Percentiles rank a stretch among this genome's conserved stretches.
Evolutionary conservation across 352 stramenopile species (phyloP).

Genomic region (Phytopythium cucurbitacearum): DNA sequence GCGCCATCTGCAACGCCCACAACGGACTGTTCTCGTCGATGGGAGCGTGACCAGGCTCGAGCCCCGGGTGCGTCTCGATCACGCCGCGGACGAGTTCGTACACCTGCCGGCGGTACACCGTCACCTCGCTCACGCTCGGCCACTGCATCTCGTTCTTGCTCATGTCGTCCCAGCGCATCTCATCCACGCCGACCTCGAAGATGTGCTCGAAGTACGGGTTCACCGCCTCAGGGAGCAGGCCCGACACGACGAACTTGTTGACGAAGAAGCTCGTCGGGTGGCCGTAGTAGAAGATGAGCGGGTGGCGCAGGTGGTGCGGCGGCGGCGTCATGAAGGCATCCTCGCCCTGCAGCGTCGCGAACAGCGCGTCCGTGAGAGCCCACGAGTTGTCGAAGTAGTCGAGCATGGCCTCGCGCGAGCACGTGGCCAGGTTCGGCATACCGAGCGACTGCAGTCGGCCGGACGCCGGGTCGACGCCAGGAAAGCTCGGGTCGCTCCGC

Average conservation of each 20-base stretch:
- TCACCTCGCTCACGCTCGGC: constrained; percentile 88
- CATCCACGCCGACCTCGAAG: constrained; percentile 97
- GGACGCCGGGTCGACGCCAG: constrained; percentile 35
- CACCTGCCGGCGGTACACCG: constrained; percentile 90
- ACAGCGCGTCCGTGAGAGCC: constrained; percentile 92
- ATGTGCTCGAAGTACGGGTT: constrained; percentile 94
- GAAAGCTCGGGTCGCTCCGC: constrained; percentile 50
- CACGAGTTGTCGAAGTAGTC: constrained; percentile 96
- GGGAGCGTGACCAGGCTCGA: constrained; percentile 67
- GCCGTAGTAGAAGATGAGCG: constrained; percentile 98
- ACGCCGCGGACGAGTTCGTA: constrained; percentile 87
- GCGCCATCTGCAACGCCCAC: constrained; percentile 93
- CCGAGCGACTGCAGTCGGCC: constrained; percentile 47
- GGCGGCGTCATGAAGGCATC: constrained; percentile 89
- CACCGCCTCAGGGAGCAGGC: constrained; percentile 83
- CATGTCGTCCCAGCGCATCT: constrained; percentile 99
- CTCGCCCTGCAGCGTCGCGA: constrained; percentile 88
- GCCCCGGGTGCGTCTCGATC: constrained; percentile 84
- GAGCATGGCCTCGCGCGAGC: constrained; percentile 84
- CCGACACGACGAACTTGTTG: constrained; percentile 95
- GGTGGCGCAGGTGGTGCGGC: constrained; percentile 92
- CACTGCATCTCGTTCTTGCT: constrained; percentile 95
- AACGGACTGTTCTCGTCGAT: constrained; percentile 85
- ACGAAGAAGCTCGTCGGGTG: constrained; percentile 95
- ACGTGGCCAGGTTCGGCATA: constrained; percentile 83